A percentile compares a stretch with the other conserved stretches of the same genome.
These are phyloP conservation scores for Lactarius deliciosus DNA, from an alignment of 768 basidiomycete genomes.

Conservation along the genomic window DNA sequence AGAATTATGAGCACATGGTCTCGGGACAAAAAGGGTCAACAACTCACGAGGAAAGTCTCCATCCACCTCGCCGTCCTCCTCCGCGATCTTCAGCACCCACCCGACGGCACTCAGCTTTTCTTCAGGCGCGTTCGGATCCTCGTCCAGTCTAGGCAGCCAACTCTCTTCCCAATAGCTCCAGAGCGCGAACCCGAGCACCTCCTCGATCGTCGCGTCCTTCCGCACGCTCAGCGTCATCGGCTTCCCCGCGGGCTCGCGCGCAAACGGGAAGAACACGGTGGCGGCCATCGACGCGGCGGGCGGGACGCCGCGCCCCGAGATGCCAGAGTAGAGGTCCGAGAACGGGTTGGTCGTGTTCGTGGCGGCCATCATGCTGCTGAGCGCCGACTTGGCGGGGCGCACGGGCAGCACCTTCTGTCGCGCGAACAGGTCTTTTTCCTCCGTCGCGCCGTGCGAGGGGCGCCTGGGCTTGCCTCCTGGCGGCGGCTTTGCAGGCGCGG, in stretches of 20 bases:
- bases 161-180: conserved; percentile 94
- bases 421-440: conserved; percentile 43
- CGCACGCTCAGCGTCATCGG: conserved; percentile 74
- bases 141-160: conserved; percentile 74
- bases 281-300: conserved; percentile 63
- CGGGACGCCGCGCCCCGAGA: conserved; percentile 67
- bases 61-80: conserved; percentile 97
- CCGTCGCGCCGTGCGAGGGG: conserved; percentile 29
- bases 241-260: conserved; percentile 56
- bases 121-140: conserved; percentile 56
- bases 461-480: conserved; percentile 19
- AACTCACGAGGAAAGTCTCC: conserved; percentile 95
- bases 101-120: conserved; percentile 75
- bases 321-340: conserved; percentile 79
- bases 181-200: conserved; percentile 90
- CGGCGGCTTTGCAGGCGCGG: conserved; percentile 7
- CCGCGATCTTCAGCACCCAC: conserved; percentile 92
- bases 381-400: conserved; percentile 54
- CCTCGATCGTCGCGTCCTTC: conserved; percentile 89
- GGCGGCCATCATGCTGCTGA: conserved; percentile 74
- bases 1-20: conserved; percentile 1
- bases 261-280: conserved; percentile 84
- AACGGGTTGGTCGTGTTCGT: conserved; percentile 76
- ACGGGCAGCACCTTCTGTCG: conserved; percentile 49
- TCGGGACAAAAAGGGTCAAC: too few species aligned